Evolutionary conservation across 148 eudicot species (phyloP).

Genomic region (Rhododendron williamsianum): DNA sequence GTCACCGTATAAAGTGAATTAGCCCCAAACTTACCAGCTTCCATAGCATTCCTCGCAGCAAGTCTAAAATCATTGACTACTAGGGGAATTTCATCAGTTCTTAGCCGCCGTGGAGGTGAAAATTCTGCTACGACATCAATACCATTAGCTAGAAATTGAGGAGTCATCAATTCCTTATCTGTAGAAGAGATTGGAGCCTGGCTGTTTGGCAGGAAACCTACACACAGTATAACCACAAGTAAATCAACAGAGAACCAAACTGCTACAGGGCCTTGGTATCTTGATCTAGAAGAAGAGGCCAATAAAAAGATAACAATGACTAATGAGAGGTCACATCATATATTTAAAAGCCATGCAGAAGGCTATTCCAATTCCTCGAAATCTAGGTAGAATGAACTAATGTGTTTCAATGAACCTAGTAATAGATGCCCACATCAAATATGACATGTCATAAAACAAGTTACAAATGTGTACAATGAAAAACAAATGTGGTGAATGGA

Average conservation of each 20-base stretch:
- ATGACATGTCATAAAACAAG: background rate
- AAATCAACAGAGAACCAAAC: background rate
- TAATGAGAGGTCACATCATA: background rate
- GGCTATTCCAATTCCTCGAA: background rate
- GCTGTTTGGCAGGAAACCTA: background rate
- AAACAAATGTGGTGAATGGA: background rate
- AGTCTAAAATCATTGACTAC: conserved; percentile 1
- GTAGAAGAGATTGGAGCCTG: conserved; percentile 11
- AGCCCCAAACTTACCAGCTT: conserved; percentile 4
- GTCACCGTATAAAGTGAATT: background rate
- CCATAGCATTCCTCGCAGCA: conserved; percentile 8
- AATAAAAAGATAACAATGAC: background rate
- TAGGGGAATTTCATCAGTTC: background rate
- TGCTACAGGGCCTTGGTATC: background rate
- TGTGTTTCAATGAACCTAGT: background rate
- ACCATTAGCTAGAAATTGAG: background rate
- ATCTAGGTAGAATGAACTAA: background rate
- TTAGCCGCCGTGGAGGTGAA: conserved; percentile 3
- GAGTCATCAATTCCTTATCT: background rate
- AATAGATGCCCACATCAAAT: background rate
- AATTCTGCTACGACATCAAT: background rate
- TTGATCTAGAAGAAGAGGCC: background rate
- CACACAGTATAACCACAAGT: background rate
- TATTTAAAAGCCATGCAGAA: background rate
- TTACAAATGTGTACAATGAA: background rate